Evolutionary conservation across 2,329 filamentous ascomycete genomes (phyloP).

Genomic region (Talaromyces sp.): DNA sequence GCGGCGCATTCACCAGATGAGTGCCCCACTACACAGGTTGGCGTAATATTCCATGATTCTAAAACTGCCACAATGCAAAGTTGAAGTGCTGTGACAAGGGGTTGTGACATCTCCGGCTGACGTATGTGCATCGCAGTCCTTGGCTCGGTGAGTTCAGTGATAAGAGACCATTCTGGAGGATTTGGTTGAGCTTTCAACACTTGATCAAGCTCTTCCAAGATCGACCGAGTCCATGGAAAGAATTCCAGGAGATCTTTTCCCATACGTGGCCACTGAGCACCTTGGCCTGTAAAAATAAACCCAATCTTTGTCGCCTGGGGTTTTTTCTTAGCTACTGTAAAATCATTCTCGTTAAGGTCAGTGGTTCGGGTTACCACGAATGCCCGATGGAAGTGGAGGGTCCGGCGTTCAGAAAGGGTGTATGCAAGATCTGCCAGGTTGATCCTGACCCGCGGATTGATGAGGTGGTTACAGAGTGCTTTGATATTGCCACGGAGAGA

Average conservation of each 20-base stretch:
- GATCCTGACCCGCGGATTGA: neutral
- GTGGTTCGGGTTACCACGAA: neutral
- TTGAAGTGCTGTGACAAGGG: neutral
- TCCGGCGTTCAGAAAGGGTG: neutral
- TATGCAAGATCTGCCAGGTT: neutral
- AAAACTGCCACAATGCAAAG: neutral
- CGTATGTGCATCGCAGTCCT: neutral
- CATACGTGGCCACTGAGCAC: neutral
- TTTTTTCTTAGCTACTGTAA: neutral
- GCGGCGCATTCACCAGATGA: slow-evolving; percentile 1
- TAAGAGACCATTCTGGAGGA: neutral
- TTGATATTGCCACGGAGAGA: neutral
- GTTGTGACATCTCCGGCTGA: neutral
- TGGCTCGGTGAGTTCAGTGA: neutral
- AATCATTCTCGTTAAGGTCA: neutral
- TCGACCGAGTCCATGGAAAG: neutral
- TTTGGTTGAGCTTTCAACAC: neutral
- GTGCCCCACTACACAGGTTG: neutral
- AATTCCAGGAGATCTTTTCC: neutral
- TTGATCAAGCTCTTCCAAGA: neutral
- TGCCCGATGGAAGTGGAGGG: neutral
- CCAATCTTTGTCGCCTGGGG: neutral
- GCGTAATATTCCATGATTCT: neutral
- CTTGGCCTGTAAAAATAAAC: slow-evolving; percentile 3
- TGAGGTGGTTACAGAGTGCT: neutral